A percentile compares a stretch with the other conserved stretches of the same genome.
Evolutionary conservation across 306 rosid species (phyloP).

Genomic region (Dryas drummondii): DNA sequence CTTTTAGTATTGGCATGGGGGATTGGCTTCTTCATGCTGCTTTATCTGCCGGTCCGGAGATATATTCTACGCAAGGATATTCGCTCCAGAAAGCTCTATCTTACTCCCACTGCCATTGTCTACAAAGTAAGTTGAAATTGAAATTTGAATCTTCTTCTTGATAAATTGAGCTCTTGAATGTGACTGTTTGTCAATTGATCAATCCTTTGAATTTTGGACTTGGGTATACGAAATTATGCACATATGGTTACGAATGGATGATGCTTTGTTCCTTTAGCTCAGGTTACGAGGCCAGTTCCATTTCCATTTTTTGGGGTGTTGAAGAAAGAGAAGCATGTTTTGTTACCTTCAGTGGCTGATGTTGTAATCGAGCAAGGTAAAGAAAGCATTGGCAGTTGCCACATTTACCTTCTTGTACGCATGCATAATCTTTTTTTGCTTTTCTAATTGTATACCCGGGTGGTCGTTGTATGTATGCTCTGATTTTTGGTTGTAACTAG

Average conservation of each 20-base stretch:
- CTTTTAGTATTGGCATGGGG: slow-evolving; percentile 85
- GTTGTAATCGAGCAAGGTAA: slow-evolving; percentile 91
- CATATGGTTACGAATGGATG: slow-evolving; percentile 14
- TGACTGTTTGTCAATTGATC: neutral
- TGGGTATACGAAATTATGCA: neutral
- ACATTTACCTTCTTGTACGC: too few species aligned
- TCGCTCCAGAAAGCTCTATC: slow-evolving; percentile 65
- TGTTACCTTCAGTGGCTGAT: slow-evolving; percentile 78
- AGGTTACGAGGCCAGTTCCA: slow-evolving; percentile 83
- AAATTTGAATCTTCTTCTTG: neutral
- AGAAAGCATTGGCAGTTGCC: too few species aligned
- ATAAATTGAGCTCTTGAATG: neutral
- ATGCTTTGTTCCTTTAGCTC: slow-evolving; percentile 35
- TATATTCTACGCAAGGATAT: slow-evolving; percentile 67
- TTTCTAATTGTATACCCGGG: neutral
- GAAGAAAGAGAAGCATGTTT: slow-evolving; percentile 89
- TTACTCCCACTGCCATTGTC: slow-evolving; percentile 75
- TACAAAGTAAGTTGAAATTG: slow-evolving; percentile 50
- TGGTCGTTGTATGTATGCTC: neutral
- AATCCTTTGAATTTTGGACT: neutral
- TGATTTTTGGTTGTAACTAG: too few species aligned
- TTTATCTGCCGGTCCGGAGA: slow-evolving; percentile 72
- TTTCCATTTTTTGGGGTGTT: slow-evolving; percentile 89
- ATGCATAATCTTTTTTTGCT: neutral
- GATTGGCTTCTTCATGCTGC: slow-evolving; percentile 74